Evolutionary conservation across 805 yeast genomes (phyloP), one percentile per base, ranked within the genome.

Genomic region (Saccharomycopsis selenospora): DNA sequence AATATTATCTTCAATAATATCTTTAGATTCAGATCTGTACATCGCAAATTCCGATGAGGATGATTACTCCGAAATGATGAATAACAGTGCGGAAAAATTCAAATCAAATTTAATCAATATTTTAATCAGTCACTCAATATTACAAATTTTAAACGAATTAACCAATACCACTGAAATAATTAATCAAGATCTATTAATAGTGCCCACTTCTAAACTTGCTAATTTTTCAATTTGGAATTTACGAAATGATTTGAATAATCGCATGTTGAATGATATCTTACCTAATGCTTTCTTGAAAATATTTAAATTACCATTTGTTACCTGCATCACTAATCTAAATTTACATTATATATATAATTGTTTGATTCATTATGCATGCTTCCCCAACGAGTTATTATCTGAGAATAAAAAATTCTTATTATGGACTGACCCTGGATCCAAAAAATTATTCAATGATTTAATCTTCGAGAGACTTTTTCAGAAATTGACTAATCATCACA

Each of bases 351-450:
- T 51, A 5, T 49, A 43, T 30, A 49, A 51, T 36, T 43, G 51
- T 38, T 29, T 51, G 14, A 22, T 51, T 20, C 55, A 51, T 36
- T 48, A 45, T 36, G 28, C 33, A 3, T 48, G 51, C 22, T 42
- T 17, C 33, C 51, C 44, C 4, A 46, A 43, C 10, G 53, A 51
- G 22, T 22, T 47, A 3, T 10, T 14, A 26, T 8, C 7, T 11
- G 40, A 30, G 6, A 22, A 27, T 24, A 11, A 24, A 4, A 18
- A 38, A 4, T 42, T 42, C 30, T 25, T 48, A 27, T 36, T 51
- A n/a, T 51, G 54, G 54, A 13, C 14, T 8, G 54, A 51, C 27
- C 43, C 17, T 14, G 17, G 36, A 6, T 47, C 51, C 3, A 36
- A 41, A 17, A 18, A 27, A 3, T 42, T 42, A 29, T 29, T 51